phyloP scores from a whole-genome alignment of 495 filamentous ascomycete species.

The Aspergillus steynii region DNA sequence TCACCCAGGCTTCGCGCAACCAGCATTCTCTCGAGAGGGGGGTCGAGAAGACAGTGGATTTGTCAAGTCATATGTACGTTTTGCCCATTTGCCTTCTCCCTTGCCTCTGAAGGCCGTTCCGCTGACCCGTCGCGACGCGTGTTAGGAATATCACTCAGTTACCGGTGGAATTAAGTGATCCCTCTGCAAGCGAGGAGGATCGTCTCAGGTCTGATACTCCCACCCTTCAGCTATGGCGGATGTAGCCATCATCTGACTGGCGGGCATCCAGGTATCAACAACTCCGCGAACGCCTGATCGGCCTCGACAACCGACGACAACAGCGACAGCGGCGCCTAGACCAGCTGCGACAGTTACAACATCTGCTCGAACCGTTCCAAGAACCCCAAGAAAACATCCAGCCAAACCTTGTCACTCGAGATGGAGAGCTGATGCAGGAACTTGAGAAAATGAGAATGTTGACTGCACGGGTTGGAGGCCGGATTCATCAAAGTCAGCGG shows the following conservation, averaged over 20 bases:
- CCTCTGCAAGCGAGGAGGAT: constrained; percentile 35
- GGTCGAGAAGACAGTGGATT: constrained; percentile 44
- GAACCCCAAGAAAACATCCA: constrained; percentile 62
- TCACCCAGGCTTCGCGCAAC: constrained; percentile 46
- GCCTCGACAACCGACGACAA: constrained; percentile 53
- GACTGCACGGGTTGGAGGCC: constrained; percentile 66
- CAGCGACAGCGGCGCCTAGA: constrained; percentile 55
- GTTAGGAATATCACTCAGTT: constrained; percentile 43
- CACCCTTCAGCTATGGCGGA: constrained; percentile 2
- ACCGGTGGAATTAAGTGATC: constrained; percentile 33
- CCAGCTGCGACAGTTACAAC: constrained; percentile 56
- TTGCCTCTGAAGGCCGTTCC: not conserved
- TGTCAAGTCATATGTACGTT: constrained; percentile 47
- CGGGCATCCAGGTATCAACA: constrained; percentile 54
- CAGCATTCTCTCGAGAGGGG: constrained; percentile 34
- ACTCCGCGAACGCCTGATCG: constrained; percentile 50
- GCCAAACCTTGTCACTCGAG: constrained; percentile 72
- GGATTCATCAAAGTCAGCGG: constrained; percentile 47
- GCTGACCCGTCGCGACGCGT: constrained; percentile 21
- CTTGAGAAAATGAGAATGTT: constrained; percentile 76
- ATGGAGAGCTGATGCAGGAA: constrained; percentile 72
- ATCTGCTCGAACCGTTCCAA: constrained; percentile 60
- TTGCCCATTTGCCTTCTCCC: not conserved
- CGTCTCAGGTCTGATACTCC: constrained; percentile 31
- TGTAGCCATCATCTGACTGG: constrained; percentile 31